Percentiles rank a stretch among this genome's conserved stretches.
Evolutionary conservation across 345 rosid genomes (phyloP).

Genomic region (Luvunga scandens): DNA sequence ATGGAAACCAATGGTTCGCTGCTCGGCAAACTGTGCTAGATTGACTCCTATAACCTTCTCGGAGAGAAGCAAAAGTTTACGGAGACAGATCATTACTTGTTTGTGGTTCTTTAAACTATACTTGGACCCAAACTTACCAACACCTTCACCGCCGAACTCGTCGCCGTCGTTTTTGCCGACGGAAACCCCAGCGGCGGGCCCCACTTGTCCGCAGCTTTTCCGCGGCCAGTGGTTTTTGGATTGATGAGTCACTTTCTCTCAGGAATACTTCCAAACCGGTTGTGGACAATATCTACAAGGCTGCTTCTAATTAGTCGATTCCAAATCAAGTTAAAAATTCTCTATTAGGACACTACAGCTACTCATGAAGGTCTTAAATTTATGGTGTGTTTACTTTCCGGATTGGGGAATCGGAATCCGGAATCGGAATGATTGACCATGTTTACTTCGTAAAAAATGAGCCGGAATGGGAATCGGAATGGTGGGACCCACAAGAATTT

Average conservation of each 20-base stretch:
- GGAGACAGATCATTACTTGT: constrained; percentile 53
- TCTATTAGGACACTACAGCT: not conserved
- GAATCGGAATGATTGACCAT: no score
- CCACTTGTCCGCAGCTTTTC: constrained; percentile 51
- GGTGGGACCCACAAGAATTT: no score
- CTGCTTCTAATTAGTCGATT: constrained; percentile 63
- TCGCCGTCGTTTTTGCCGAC: constrained; percentile 54
- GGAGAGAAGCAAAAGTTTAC: constrained; percentile 64
- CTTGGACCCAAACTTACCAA: constrained; percentile 60
- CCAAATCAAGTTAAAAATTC: constrained; percentile 50
- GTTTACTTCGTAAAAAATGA: no score
- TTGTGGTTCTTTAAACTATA: constrained; percentile 42
- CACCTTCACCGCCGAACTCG: constrained; percentile 55
- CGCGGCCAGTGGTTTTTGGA: constrained; percentile 62
- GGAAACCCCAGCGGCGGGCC: constrained; percentile 69
- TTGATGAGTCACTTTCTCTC: constrained; percentile 57
- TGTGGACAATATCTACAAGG: constrained; percentile 53
- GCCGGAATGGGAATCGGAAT: no score
- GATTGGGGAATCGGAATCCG: no score
- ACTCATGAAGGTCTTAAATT: not conserved
- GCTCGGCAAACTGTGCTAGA: constrained; percentile 53
- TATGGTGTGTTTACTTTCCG: no score
- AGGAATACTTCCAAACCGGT: constrained; percentile 56
- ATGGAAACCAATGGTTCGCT: constrained; percentile 54
- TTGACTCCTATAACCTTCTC: constrained; percentile 68